Evolutionary conservation across 148 eudicot genomes (phyloP).

Genomic region (Camellia lanceoleosa): DNA sequence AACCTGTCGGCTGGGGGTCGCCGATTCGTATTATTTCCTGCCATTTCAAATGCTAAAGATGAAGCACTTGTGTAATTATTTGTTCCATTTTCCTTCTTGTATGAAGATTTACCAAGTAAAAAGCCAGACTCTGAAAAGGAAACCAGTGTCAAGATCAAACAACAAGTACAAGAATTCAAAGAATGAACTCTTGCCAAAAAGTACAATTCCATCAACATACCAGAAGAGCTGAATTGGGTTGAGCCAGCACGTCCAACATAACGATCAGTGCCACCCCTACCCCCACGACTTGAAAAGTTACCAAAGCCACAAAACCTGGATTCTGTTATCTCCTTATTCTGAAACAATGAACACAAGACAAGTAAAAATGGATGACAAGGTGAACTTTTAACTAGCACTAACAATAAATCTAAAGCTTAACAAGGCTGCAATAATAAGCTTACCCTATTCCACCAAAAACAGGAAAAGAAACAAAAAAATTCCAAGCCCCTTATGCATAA

Average conservation of each 20-base stretch:
- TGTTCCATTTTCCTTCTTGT: slow-evolving; percentile 70
- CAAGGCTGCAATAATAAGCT: neutral
- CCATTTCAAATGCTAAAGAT: slow-evolving; percentile 28
- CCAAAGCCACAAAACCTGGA: slow-evolving; percentile 57
- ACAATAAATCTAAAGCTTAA: neutral
- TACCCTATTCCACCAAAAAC: neutral
- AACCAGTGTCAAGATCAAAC: slow-evolving; percentile 10
- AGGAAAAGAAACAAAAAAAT: neutral
- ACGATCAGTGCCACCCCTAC: slow-evolving; percentile 60
- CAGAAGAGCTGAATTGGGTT: slow-evolving; percentile 48
- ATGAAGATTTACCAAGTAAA: slow-evolving; percentile 49
- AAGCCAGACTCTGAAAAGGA: slow-evolving; percentile 47
- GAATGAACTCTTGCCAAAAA: neutral
- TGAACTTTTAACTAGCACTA: neutral
- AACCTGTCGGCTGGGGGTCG: slow-evolving; percentile 48
- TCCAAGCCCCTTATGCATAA: neutral
- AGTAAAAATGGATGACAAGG: slow-evolving; percentile 1
- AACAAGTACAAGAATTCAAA: neutral
- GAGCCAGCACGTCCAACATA: slow-evolving; percentile 50
- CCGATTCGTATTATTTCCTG: slow-evolving; percentile 37
- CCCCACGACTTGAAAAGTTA: slow-evolving; percentile 56
- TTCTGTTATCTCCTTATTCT: slow-evolving; percentile 69
- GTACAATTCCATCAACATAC: slow-evolving; percentile 24
- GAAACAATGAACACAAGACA: slow-evolving; percentile 20
- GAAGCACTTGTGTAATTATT: slow-evolving; percentile 31